These are phyloP conservation scores for Hypericum androsaemum DNA, from an alignment of 345 rosid genomes.

Conservation along the genomic window DNA sequence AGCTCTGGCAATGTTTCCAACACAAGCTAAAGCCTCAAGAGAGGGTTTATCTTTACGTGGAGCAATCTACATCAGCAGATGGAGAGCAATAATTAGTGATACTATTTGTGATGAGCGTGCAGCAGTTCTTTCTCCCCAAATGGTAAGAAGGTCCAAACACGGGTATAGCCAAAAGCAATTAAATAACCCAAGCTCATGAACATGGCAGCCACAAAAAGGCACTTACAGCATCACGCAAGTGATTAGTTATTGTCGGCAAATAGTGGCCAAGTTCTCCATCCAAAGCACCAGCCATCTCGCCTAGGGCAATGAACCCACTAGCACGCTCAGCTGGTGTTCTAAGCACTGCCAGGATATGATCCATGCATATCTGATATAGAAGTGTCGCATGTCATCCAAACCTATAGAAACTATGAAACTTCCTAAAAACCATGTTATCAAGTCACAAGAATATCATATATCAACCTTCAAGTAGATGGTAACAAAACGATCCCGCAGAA, in stretches of 20 bases:
- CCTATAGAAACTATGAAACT: no score
- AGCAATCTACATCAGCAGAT: conserved; percentile 51
- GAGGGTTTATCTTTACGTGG: conserved; percentile 96
- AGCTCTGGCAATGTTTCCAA: conserved; percentile 94
- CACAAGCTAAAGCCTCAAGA: conserved; percentile 93
- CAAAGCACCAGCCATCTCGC: conserved; percentile 99
- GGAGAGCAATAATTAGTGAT: background rate
- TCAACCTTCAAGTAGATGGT: conserved; percentile 75
- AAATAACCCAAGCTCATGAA: background rate
- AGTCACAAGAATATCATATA: conserved; percentile 17
- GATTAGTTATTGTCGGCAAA: conserved; percentile 92
- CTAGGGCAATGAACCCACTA: conserved; percentile 94
- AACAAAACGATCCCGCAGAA: conserved; percentile 94
- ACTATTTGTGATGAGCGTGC: background rate
- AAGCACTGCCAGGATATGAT: conserved; percentile 81
- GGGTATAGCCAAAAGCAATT: conserved; percentile 9
- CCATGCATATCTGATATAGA: conserved; percentile 83
- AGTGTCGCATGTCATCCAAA: background rate
- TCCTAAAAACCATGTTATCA: conserved; percentile 3
- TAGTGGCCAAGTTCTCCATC: conserved; percentile 87
- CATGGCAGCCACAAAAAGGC: conserved; percentile 4
- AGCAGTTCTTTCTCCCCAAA: conserved; percentile 2
- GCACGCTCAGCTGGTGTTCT: conserved; percentile 85
- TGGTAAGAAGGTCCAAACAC: conserved; percentile 8
- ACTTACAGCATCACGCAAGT: conserved; percentile 90